Evolutionary conservation across 1,284 basidiomycete genomes (phyloP), one percentile per base, ranked within the genome.

Genomic region (Boletus calvinii): DNA sequence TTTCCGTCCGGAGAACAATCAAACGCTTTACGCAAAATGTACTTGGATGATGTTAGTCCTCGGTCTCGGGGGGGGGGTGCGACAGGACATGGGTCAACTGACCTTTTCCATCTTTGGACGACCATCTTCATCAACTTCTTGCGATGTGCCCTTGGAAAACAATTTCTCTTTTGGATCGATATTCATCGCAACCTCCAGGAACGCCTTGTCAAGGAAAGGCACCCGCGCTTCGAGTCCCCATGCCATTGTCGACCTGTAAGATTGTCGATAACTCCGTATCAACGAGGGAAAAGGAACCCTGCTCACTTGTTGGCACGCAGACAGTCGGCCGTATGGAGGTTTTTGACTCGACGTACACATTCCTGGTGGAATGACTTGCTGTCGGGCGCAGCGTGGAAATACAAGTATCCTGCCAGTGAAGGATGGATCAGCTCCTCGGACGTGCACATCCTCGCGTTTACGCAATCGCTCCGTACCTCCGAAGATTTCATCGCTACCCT

Each of bases 201-300:
- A 99, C 31, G 83, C 75, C 76, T 95, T 98, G 80, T 99, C 97
- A 50, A 99, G 84, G 86, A 99, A 99, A 13, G 97, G 97, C 2
- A 99, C 97, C 52, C 97, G 92, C 5, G 96, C 95, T 74, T 99
- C 97, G 48, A 99, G 84, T 59, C 97, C 97, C 96, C 97, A 99
- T 1, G 97, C 97, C 97, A 99, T 99, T 8, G 97, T 99, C 42
- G 93, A 95, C 69, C 90, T 93, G 39, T 54, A 39, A 39, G 22
- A 42, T 18, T 39, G 34, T 41, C 15, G 38, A 22, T 50, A 59
- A 40, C 31, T 32, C 31, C 32, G 47, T 48, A 34, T 53, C 30
- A 18, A 48, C 15, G 34, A 38, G 40, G 35, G 29, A 36, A 26
- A 18, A 29, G 41, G 37, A 32, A 32, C 47, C 8, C 59, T 3